phyloP scores from a whole-genome alignment of 257 asterid species.

The Solanum chiquidenum region DNA sequence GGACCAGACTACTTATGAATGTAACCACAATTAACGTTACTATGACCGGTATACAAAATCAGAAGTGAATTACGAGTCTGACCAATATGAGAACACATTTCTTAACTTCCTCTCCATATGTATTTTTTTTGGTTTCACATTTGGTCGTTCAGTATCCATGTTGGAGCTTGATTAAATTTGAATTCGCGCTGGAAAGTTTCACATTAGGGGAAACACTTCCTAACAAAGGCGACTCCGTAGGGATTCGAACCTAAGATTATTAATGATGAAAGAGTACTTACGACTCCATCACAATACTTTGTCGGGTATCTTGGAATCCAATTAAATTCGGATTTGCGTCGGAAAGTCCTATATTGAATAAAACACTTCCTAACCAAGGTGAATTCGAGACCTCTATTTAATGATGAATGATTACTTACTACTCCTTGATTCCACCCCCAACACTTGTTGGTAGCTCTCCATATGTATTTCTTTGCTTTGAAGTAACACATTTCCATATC shows the following conservation, averaged over 20 bases:
- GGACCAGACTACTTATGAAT: too few species aligned
- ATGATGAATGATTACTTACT: too few species aligned
- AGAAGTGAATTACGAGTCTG: neutral
- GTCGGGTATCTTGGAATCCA: too few species aligned
- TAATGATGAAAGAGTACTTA: too few species aligned
- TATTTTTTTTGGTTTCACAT: neutral
- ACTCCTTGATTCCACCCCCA: neutral
- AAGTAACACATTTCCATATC: neutral
- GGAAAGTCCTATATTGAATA: too few species aligned
- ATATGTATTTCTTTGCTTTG: neutral
- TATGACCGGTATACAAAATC: neutral
- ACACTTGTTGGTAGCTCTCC: too few species aligned
- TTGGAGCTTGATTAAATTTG: neutral
- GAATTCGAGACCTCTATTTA: too few species aligned
- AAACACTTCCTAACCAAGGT: neutral
- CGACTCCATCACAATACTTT: too few species aligned
- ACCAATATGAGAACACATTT: neutral
- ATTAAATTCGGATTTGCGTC: too few species aligned
- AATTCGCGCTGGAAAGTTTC: accelerated
- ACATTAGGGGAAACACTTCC: neutral
- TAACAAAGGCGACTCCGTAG: too few species aligned
- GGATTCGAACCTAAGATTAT: too few species aligned
- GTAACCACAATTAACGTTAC: neutral
- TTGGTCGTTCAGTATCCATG: accelerated
- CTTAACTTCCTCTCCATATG: neutral